Evolutionary conservation across 208 protist genomes (phyloP), one percentile per base, ranked within the genome.

Genomic region (Trypanosoma congolense): DNA sequence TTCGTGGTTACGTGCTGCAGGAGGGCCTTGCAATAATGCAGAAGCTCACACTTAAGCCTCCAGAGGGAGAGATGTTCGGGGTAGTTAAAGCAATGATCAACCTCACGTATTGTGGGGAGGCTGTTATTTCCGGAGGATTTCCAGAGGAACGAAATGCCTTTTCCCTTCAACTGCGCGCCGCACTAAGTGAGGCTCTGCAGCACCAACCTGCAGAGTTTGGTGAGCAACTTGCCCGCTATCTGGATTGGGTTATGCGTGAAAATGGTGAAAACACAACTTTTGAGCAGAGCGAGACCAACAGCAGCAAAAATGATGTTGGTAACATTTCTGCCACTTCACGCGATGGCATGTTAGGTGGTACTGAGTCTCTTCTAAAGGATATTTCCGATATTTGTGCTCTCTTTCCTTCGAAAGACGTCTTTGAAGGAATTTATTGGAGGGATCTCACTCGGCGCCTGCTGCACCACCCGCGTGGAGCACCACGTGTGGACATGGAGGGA

Each of bases 401-500:
- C 48, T 83, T 96, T 50, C 83, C 87, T 12, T 78, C 73, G 38
- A 97, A 98, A 64, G 95, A 98, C 56, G 61, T 97, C 18, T 99
- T 99, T 63, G 96, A 98, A 74, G 80, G 83, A 5, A 93, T 97
- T 42, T 98, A 98, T 75, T 96, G 96, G 78, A 84, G 87, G 31
- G 87, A 97, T 76, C 73, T 98, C 22, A 79, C 87, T 10, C 93
- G 93, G 42, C 83, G 97, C 33, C 85, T 98, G 54, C 70, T 98
- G 42, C 63, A 80, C 41, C 65, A 96, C 18, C 75, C 71, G 36
- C 95, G 87, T 56, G 42, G 42, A 25, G 67, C 46, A 4, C 65
- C 85, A 2, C 80, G 72, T 16, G 60, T 92, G 16, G 83, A 95
- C 4, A 69, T 79, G 10, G 97, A 98, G 70, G 85, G 87, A 58